Evolutionary conservation across 75 land plant genomes (phyloP), one percentile per base, ranked within the genome.

Genomic region (Pseudotsuga menziesii): DNA sequence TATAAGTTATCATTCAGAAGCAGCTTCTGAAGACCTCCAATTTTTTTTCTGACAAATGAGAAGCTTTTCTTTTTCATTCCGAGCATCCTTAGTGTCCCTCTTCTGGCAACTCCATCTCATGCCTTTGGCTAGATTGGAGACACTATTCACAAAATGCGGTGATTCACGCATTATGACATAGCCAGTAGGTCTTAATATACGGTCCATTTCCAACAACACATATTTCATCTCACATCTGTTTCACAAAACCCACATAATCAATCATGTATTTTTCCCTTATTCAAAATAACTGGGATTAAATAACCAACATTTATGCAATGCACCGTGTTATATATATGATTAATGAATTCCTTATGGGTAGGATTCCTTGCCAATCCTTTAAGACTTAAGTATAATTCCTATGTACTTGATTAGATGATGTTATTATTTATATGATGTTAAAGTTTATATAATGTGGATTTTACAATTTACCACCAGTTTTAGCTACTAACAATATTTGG

Each of bases 1-100:
- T 22, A n/a, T 41, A 9, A 48, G 9, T 48, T 35, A 69, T 69
- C 72, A 69, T 69, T 69, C 48, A 11, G 54, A 48, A 69, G 52
- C 52, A 59, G 48, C 84, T 57, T 78, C 58, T 39, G 73, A 22
- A 54, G 93, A 80, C 59, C 84, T 83, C 94, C 96, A 91, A 39
- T 92, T 81, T 52, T 82, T 86, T 75, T 93, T 93, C 94, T n/a
- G n/a, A n/a, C n/a, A 92, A 27, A 93, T 76, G 62, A 93, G 77
- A 25, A 93, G 73, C 70, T 83, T 83, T 74, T 92, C 92, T 58
- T 85, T 87, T 35, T 83, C 96, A 44, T 66, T 41, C 23, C n/a
- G 17, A 35, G 82, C 78, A 25, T 82, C 80, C 61, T 91, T 90
- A 5, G 88, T 86, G 22, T 85, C 83, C 44, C 89, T 70, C 63